These are phyloP conservation scores for Pseudomassariella vexata DNA, from an alignment of 2,329 filamentous ascomycete genomes.

Conservation along the genomic window DNA sequence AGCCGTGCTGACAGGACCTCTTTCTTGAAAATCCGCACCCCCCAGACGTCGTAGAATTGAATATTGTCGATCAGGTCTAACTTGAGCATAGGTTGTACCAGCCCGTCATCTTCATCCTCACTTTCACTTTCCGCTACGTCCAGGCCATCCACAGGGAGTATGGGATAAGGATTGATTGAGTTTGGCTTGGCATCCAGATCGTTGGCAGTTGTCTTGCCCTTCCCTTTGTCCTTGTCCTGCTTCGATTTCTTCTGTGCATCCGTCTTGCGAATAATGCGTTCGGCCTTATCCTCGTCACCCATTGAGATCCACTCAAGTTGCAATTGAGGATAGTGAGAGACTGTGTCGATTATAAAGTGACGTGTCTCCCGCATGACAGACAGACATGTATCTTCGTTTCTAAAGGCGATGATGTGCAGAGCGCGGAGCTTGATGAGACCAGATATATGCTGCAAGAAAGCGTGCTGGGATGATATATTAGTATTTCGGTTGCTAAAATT, in stretches of 20 bases:
- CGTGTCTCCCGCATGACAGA: conserved; percentile 52
- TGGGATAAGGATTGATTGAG: conserved; percentile 18
- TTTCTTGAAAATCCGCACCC: conserved; percentile 53
- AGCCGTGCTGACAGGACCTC: conserved; percentile 41
- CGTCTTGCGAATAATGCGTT: conserved; percentile 39
- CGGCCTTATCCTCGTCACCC: conserved; percentile 40
- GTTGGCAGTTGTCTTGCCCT: conserved; percentile 21
- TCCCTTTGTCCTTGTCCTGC: conserved; percentile 28
- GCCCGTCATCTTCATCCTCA: conserved; percentile 26
- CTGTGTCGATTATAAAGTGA: conserved; percentile 52
- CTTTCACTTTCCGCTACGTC: conserved; percentile 26
- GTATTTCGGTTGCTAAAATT: no score
- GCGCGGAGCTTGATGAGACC: conserved; percentile 44
- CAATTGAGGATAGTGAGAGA: conserved; percentile 48
- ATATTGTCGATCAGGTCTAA: conserved; percentile 33
- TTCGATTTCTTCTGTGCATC: conserved; percentile 21
- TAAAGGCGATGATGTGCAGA: conserved; percentile 49
- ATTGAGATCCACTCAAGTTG: conserved; percentile 55
- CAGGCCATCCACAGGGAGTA: conserved; percentile 19
- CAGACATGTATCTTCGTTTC: conserved; percentile 49
- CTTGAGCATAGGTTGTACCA: conserved; percentile 16
- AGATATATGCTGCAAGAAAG: conserved; percentile 47
- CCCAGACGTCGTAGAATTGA: conserved; percentile 38
- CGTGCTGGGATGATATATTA: conserved; percentile 40
- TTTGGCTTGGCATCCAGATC: no score